Evolutionary conservation across 768 basidiomycete species (phyloP).

Genomic region (Termitomyces sp.): DNA sequence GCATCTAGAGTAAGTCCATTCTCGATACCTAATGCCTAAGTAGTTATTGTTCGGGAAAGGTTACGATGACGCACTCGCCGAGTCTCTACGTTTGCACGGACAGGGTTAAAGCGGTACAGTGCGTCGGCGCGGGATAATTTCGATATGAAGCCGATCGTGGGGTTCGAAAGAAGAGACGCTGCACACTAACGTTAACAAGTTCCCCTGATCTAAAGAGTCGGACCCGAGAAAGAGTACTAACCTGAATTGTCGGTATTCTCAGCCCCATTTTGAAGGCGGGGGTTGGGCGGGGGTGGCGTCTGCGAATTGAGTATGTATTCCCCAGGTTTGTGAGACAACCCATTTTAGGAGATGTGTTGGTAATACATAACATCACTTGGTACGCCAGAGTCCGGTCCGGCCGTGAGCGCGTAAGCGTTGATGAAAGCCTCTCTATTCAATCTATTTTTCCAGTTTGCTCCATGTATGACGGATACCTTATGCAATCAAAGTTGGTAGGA

Average conservation of each 20-base stretch:
- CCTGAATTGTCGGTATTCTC: not conserved
- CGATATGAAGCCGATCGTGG: not conserved
- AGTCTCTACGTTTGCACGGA: not conserved
- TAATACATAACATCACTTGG: not conserved
- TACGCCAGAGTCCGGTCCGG: not conserved
- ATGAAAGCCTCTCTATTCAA: not conserved
- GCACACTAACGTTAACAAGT: not conserved
- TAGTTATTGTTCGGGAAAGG: not conserved
- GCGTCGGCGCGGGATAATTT: constrained; percentile 1
- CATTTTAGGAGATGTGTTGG: not conserved
- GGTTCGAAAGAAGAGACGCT: not conserved
- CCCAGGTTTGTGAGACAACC: too few relatives aligned
- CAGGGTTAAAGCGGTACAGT: not conserved
- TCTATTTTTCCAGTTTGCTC: too few relatives aligned
- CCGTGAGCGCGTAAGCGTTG: too few relatives aligned
- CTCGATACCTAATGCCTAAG: not conserved
- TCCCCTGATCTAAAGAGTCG: not conserved
- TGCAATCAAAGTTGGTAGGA: not conserved
- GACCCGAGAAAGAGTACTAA: not conserved
- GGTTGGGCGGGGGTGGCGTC: not conserved
- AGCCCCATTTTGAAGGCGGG: not conserved
- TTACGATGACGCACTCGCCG: constrained; percentile 1
- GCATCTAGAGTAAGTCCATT: not conserved
- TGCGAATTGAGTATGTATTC: not conserved
- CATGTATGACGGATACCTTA: not conserved